A percentile compares a stretch with the other conserved stretches of the same genome.
These are phyloP conservation scores for Collariella sp. DNA, from an alignment of 495 filamentous ascomycete species.

Conservation along the genomic window DNA sequence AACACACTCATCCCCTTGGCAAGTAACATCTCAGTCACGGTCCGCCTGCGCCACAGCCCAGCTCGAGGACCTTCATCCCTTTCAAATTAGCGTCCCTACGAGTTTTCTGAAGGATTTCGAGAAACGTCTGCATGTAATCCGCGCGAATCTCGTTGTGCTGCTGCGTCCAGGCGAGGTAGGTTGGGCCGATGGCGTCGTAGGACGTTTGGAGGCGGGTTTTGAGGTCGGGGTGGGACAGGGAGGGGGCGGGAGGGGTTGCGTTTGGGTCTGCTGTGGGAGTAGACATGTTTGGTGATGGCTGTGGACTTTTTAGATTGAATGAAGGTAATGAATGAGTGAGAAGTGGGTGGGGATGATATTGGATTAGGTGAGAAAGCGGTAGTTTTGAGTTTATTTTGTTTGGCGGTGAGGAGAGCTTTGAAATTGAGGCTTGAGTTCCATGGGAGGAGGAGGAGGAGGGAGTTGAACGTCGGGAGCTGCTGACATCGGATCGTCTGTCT, in stretches of 20 bases:
- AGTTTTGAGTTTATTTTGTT: too few species aligned
- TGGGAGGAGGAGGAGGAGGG: too few species aligned
- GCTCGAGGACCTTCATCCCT: conserved; percentile 22
- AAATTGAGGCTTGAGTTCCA: too few species aligned
- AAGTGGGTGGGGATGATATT: too few species aligned
- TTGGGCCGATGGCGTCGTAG: conserved; percentile 28
- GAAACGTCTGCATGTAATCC: conserved; percentile 18
- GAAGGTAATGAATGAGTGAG: too few species aligned
- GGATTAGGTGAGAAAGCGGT: too few species aligned
- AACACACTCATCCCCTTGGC: conserved; percentile 6
- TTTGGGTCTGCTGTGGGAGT: too few species aligned
- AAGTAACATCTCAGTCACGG: conserved; percentile 26
- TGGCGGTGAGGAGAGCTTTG: too few species aligned
- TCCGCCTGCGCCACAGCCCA: conserved; percentile 30
- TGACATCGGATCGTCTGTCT: too few species aligned
- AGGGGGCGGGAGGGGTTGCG: neutral
- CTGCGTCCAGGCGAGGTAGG: conserved; percentile 27
- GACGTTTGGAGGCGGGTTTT: conserved; percentile 28
- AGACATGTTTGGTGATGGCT: too few species aligned
- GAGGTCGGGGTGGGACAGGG: conserved; percentile 13
- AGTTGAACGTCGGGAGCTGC: too few species aligned
- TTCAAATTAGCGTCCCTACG: neutral
- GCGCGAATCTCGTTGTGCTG: conserved; percentile 14
- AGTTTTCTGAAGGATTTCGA: conserved; percentile 10
- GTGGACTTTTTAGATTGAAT: too few species aligned